phyloP scores from a whole-genome alignment of 225 moss, liverwort and hornwort genomes.

The Anthoceros angustus region DNA sequence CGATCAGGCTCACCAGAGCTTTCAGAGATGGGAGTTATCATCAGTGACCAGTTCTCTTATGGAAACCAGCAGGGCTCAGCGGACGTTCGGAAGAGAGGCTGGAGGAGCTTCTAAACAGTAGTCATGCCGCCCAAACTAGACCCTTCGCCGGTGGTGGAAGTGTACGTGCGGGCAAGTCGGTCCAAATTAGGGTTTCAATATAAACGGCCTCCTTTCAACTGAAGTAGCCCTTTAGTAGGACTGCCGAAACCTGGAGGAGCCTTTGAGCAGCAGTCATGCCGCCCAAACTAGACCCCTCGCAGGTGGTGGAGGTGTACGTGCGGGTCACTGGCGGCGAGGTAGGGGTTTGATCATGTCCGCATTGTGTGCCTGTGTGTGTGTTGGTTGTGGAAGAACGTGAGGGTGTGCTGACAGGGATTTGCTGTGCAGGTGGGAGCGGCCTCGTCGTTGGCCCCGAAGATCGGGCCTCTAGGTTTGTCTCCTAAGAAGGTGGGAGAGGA shows the following conservation, averaged over 20 bases:
- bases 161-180: conserved; percentile 29
- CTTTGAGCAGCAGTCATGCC: conserved; percentile 15
- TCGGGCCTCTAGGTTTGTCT: conserved; percentile 66
- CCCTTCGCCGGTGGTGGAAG: conserved; percentile 40
- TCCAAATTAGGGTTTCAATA: not conserved
- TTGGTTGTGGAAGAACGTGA: not conserved
- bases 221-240: too few relatives aligned
- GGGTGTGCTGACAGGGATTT: not conserved
- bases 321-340: conserved; percentile 38
- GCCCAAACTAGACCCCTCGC: conserved; percentile 45
- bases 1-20: too few relatives aligned
- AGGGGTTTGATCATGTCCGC: not conserved
- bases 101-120: not conserved
- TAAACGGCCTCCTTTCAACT: not conserved
- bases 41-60: too few relatives aligned
- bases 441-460: conserved; percentile 68
- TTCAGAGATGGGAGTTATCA: too few relatives aligned
- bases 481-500: conserved; percentile 79
- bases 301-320: conserved; percentile 44
- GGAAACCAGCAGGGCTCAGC: too few relatives aligned
- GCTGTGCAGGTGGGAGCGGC: conserved; percentile 44
- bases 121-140: conserved; percentile 49
- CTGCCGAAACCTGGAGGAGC: not conserved
- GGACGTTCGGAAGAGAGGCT: too few relatives aligned
- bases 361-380: not conserved